phyloP scores from a whole-genome alignment of 1,284 basidiomycete species.

The Amylostereum areolatum region DNA sequence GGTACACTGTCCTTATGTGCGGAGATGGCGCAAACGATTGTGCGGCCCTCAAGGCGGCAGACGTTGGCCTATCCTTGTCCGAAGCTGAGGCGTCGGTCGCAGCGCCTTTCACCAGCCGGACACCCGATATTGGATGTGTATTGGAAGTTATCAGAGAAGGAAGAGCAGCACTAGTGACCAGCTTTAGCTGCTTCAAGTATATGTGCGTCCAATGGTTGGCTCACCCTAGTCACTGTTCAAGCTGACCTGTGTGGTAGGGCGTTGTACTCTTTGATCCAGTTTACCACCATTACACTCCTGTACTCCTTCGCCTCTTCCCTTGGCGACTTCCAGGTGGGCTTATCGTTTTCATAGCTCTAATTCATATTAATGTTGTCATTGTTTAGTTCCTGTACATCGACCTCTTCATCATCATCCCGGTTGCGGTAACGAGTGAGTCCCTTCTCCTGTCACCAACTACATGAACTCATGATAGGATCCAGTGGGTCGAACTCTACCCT shows the following conservation, averaged over 20 bases:
- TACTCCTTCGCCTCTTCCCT: slow-evolving; percentile 96
- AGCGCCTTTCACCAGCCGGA: slow-evolving; percentile 93
- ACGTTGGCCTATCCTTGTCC: slow-evolving; percentile 94
- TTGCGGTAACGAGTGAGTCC: slow-evolving; percentile 89
- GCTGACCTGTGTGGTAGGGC: slow-evolving; percentile 46
- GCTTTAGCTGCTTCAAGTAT: slow-evolving; percentile 99
- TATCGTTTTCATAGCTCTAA: slow-evolving; percentile 3
- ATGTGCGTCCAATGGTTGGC: slow-evolving; percentile 57
- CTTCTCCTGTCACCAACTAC: neutral
- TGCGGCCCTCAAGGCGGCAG: slow-evolving; percentile 96
- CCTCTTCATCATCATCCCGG: slow-evolving; percentile 94
- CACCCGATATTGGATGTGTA: slow-evolving; percentile 94
- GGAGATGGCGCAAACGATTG: slow-evolving; percentile 99
- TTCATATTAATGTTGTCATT: slow-evolving; percentile 4
- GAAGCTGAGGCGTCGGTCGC: slow-evolving; percentile 99
- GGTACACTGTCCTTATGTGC: slow-evolving; percentile 97
- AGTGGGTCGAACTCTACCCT: slow-evolving; percentile 96
- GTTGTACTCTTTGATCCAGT: slow-evolving; percentile 87
- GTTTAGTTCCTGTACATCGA: slow-evolving; percentile 93
- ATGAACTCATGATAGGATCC: slow-evolving; percentile 9
- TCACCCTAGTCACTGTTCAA: neutral
- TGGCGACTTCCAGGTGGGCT: slow-evolving; percentile 87
- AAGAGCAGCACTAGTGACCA: slow-evolving; percentile 91
- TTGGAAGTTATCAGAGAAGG: slow-evolving; percentile 97
- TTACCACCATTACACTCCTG: slow-evolving; percentile 82